Conservation (phyloP, 257 asterid species). For the Solanum bukasovii region DNA sequence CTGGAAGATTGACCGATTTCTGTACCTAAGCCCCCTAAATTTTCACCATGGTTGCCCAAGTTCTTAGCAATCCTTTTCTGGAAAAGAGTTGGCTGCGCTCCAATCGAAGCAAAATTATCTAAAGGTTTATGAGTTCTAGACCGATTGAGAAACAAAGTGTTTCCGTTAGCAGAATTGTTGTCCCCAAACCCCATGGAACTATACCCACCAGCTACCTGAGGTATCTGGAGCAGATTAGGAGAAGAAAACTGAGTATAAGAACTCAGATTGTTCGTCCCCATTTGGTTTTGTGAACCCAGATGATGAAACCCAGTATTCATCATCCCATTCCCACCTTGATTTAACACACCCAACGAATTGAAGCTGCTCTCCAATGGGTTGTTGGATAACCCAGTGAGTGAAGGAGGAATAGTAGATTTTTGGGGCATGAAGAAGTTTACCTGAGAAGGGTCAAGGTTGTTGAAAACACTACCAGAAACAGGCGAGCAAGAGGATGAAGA, state of each 20-base stretch:
- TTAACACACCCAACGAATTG: constrained; percentile 46
- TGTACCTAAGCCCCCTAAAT: constrained; percentile 29
- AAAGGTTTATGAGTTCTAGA: constrained; percentile 63
- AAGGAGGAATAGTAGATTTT: constrained; percentile 11
- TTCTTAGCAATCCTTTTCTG: constrained; percentile 68
- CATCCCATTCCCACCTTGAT: constrained; percentile 19
- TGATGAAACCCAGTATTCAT: constrained; percentile 22
- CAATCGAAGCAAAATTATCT: constrained; percentile 35
- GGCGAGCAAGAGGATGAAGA: constrained; percentile 88
- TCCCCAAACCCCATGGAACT: constrained; percentile 31
- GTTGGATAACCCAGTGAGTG: constrained; percentile 10
- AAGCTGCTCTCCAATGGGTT: constrained; percentile 31
- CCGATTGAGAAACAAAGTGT: constrained; percentile 42
- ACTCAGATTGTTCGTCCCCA: constrained; percentile 22
- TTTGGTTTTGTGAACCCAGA: constrained; percentile 28
- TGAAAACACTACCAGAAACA: constrained; percentile 52
- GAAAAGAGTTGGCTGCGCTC: constrained; percentile 59
- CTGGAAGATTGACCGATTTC: constrained; percentile 14
- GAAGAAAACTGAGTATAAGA: constrained; percentile 15
- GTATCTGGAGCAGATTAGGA: constrained; percentile 23
- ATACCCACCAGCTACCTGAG: constrained; percentile 22
- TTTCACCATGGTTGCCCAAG: constrained; percentile 6
- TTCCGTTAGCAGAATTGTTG: constrained; percentile 15
- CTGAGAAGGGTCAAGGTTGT: constrained; percentile 45
- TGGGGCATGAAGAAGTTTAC: constrained; percentile 38